Evolutionary conservation across 2,329 filamentous ascomycete species (phyloP).

Genomic region (Graphilbum fragrans): DNA sequence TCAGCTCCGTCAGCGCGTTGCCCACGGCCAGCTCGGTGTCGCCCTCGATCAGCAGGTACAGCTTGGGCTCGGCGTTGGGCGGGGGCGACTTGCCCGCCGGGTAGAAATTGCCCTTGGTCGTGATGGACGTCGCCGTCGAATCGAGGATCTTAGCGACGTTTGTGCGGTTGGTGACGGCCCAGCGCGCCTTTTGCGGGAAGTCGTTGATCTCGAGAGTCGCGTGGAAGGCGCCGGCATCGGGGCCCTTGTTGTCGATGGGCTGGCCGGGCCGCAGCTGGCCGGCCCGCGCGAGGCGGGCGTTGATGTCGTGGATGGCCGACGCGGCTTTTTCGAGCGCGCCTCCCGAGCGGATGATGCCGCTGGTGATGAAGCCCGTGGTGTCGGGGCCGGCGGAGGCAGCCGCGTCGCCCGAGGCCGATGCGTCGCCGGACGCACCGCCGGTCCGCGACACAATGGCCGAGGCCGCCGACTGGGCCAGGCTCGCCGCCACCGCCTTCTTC

Average conservation of each 20-base stretch:
- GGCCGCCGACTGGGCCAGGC: conserved; percentile 49
- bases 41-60: conserved; percentile 95
- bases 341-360: conserved; percentile 26
- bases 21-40: conserved; percentile 90
- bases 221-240: conserved; percentile 92
- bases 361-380: conserved; percentile 14
- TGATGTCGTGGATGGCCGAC: conserved; percentile 84
- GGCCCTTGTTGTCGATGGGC: conserved; percentile 96
- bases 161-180: conserved; percentile 96
- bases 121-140: conserved; percentile 88
- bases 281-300: conserved; percentile 77
- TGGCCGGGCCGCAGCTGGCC: conserved; percentile 85
- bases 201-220: conserved; percentile 98
- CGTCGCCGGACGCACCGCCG: conserved; percentile 23
- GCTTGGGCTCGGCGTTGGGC: conserved; percentile 68
- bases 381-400: background rate
- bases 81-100: conserved; percentile 67
- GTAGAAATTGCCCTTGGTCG: conserved; percentile 92
- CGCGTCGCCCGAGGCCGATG: conserved; percentile 1
- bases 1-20: conserved; percentile 81
- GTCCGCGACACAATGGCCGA: conserved; percentile 45
- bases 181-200: conserved; percentile 95
- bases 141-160: conserved; percentile 98
- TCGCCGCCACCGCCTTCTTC: conserved; percentile 57
- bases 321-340: conserved; percentile 67